These are phyloP conservation scores for Salix arbutifolia DNA, from an alignment of 345 rosid species.

Conservation along the genomic window DNA sequence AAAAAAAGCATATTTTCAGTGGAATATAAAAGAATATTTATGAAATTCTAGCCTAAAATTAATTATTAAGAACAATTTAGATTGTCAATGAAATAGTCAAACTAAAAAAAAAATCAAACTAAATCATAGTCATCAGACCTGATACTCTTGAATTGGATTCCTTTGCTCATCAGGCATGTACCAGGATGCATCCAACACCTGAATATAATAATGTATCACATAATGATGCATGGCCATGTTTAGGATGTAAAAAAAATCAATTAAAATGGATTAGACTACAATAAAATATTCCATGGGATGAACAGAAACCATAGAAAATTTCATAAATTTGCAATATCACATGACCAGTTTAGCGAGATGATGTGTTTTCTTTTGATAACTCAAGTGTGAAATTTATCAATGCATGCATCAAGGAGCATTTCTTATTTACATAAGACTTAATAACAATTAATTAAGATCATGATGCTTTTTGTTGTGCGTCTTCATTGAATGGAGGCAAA, in stretches of 20 bases:
- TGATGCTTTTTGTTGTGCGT: not conserved
- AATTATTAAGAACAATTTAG: not conserved
- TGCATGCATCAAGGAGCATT: not conserved
- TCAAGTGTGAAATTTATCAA: not conserved
- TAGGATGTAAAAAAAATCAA: not conserved
- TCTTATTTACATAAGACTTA: not conserved
- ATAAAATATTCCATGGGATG: not conserved
- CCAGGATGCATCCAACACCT: slow-evolving; percentile 98
- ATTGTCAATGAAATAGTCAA: not conserved
- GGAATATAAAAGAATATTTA: not conserved
- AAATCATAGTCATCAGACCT: slow-evolving; percentile 40
- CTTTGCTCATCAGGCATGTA: slow-evolving; percentile 98
- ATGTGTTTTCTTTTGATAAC: not conserved
- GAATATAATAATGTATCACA: not conserved
- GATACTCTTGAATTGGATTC: slow-evolving; percentile 96
- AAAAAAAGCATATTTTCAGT: not conserved
- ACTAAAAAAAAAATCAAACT: not conserved
- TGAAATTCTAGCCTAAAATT: not conserved
- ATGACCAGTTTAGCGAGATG: not conserved
- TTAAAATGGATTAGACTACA: not conserved
- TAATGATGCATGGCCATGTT: not conserved
- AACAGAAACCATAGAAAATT: not conserved
- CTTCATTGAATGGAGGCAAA: not conserved
- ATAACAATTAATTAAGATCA: not conserved
- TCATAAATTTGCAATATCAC: not conserved